Conservation (phyloP, 805 yeast species). For the Maudiozyma bulderi region DNA sequence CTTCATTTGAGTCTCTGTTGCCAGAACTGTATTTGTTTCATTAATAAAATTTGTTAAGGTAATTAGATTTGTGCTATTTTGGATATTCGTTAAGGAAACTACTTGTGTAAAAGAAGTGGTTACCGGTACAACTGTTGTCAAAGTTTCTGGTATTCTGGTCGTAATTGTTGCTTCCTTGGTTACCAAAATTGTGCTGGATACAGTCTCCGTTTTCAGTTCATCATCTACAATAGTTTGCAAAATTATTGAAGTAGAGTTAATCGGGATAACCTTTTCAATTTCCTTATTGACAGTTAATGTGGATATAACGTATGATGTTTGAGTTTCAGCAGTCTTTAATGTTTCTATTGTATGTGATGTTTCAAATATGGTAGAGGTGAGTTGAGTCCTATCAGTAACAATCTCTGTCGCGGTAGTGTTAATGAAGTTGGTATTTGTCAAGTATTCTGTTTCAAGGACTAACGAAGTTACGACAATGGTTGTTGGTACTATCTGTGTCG, state of each 20-base stretch:
- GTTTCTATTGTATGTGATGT: not conserved
- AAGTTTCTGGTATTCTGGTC: not conserved
- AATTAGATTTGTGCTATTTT: not conserved
- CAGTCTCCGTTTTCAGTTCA: not conserved
- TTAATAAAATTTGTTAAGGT: not conserved
- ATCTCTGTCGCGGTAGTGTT: not conserved
- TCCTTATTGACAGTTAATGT: not conserved
- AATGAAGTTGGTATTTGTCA: not conserved
- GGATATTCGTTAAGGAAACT: not conserved
- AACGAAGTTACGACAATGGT: not conserved
- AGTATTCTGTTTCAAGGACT: not conserved
- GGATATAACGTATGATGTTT: not conserved
- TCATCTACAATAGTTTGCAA: not conserved
- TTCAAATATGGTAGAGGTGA: not conserved
- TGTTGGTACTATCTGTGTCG: not conserved
- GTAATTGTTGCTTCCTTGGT: not conserved
- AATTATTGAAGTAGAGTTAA: not conserved
- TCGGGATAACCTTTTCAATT: not conserved
- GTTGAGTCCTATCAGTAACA: not conserved
- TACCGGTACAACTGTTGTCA: not conserved
- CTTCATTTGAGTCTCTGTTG: not conserved
- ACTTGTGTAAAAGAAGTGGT: not conserved
- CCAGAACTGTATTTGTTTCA: not conserved
- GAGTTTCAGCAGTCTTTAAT: too few species aligned
- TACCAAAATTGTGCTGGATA: too few species aligned